Conservation (phyloP, 2,329 filamentous ascomycete species). For the Colletotrichum spinosum region DNA sequence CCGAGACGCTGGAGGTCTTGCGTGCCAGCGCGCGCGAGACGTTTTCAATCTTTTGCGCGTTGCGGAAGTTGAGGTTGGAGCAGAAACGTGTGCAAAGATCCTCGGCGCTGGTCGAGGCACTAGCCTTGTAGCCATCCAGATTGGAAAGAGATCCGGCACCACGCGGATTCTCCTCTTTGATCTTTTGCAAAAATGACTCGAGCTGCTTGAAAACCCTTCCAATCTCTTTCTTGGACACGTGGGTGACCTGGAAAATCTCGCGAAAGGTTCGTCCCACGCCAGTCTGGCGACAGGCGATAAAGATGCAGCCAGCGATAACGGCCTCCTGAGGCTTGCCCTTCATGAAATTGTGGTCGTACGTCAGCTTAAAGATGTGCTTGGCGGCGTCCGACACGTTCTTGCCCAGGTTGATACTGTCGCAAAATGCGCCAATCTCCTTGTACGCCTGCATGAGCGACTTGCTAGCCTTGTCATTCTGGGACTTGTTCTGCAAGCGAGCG, state of each 20-base stretch:
- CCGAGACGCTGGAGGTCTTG: conserved; percentile 80
- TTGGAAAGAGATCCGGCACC: conserved; percentile 64
- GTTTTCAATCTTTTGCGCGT: conserved; percentile 79
- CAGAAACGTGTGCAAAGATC: conserved; percentile 93
- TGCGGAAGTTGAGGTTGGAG: conserved; percentile 80
- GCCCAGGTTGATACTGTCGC: conserved; percentile 85
- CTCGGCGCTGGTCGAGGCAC: conserved; percentile 81
- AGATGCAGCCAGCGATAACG: conserved; percentile 95
- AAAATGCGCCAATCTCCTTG: conserved; percentile 88
- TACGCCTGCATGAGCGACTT: conserved; percentile 86
- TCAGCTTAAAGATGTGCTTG: conserved; percentile 95
- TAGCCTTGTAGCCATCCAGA: conserved; percentile 78
- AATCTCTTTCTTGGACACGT: conserved; percentile 97
- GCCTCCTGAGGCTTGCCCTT: conserved; percentile 96
- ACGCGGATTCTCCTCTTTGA: conserved; percentile 71
- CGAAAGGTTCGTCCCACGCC: conserved; percentile 89
- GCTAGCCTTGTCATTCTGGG: conserved; percentile 83
- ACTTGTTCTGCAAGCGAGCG: conserved; percentile 85
- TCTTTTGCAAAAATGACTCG: conserved; percentile 85
- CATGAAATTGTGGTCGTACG: conserved; percentile 92
- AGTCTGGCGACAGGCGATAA: conserved; percentile 95
- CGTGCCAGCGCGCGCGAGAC: conserved; percentile 83
- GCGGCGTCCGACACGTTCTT: conserved; percentile 87
- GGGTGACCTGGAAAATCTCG: conserved; percentile 93
- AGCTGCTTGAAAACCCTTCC: conserved; percentile 94